Evolutionary conservation across 1,284 basidiomycete genomes (phyloP).

Genomic region (Trametes sp.): DNA sequence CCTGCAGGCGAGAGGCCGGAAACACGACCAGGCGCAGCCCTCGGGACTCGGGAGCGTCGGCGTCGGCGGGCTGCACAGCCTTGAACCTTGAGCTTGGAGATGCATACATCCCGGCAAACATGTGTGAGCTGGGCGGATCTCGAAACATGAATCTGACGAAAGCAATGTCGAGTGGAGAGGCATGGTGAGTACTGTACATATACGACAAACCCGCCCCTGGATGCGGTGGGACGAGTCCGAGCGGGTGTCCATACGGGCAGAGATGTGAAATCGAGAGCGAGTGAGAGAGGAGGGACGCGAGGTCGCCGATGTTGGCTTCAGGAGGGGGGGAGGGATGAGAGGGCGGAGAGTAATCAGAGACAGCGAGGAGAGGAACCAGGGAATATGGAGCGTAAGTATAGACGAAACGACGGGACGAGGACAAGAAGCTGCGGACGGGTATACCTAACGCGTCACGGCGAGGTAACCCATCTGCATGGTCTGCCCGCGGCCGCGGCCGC

Average conservation of each 20-base stretch:
- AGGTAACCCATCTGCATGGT: conserved; percentile 1
- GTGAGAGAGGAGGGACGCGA: background rate
- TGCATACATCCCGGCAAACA: background rate
- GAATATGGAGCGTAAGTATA: background rate
- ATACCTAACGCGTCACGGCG: background rate
- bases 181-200: conserved; percentile 4
- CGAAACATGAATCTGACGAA: background rate
- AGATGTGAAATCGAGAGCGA: background rate
- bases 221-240: background rate
- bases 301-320: background rate
- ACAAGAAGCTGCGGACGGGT: background rate
- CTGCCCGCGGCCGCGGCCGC: conserved; percentile 10
- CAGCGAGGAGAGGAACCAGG: background rate
- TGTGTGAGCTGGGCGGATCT: background rate
- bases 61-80: background rate
- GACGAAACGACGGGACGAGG: background rate
- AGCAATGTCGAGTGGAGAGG: conserved; percentile 2
- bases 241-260: background rate
- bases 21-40: too few relatives aligned
- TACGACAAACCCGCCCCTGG: background rate
- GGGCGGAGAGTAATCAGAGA: background rate
- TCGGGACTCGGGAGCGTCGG: too few relatives aligned
- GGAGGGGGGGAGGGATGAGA: background rate
- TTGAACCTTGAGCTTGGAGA: too few relatives aligned
- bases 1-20: too few relatives aligned